A percentile compares a stretch with the other conserved stretches of the same genome.
These are phyloP conservation scores for Papilionanthe hybrid DNA, from an alignment of 116 monocot genomes.

Conservation along the genomic window DNA sequence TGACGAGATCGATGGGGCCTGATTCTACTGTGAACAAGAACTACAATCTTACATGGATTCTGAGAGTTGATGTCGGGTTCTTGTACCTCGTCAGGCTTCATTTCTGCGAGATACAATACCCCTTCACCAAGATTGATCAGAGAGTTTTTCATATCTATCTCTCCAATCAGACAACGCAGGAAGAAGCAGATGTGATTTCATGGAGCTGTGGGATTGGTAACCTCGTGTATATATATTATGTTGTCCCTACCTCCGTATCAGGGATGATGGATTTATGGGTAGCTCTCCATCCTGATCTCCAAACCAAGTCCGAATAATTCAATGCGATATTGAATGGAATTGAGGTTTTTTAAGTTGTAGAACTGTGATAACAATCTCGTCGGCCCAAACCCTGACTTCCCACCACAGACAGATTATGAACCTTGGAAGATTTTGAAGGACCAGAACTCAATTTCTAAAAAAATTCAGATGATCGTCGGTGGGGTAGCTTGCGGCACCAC, in stretches of 20 bases:
- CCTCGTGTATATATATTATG: constrained; percentile 11
- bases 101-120: constrained; percentile 20
- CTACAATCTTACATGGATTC: constrained; percentile 17
- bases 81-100: constrained; percentile 15
- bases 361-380: too few relatives aligned
- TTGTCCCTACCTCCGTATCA: neutral
- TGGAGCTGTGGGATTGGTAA: constrained; percentile 1
- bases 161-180: constrained; percentile 5
- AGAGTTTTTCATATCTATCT: constrained; percentile 15
- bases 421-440: too few relatives aligned
- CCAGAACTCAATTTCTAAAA: too few relatives aligned
- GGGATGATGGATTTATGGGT: constrained; percentile 11
- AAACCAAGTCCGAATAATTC: too few relatives aligned
- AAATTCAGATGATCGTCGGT: too few relatives aligned
- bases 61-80: constrained; percentile 5
- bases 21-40: neutral
- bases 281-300: too few relatives aligned
- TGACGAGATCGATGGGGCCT: constrained; percentile 18
- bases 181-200: constrained; percentile 1
- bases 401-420: too few relatives aligned
- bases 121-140: too few relatives aligned
- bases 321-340: too few relatives aligned
- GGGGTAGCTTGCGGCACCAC: too few relatives aligned
- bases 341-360: too few relatives aligned
- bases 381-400: too few relatives aligned